Evolutionary conservation across 208 protist genomes (phyloP).

Genomic region (Leishmania lainsoni): DNA sequence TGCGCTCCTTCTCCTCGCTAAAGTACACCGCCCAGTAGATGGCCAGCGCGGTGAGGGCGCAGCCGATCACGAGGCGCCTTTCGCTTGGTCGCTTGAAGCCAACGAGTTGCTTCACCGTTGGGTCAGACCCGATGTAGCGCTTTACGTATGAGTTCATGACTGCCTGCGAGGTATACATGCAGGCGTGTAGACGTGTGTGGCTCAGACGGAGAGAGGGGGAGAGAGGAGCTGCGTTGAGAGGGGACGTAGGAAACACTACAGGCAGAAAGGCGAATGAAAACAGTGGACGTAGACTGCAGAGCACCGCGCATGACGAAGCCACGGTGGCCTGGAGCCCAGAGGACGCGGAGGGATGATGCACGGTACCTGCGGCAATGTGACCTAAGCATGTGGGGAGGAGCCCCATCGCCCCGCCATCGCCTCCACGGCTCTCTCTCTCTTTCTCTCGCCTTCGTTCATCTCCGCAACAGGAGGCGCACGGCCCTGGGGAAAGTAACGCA

Average conservation of each 20-base stretch:
- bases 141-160: slow-evolving; percentile 73
- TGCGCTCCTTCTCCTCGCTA: slow-evolving; percentile 58
- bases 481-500: background rate
- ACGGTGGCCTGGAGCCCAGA: background rate
- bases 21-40: slow-evolving; percentile 61
- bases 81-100: slow-evolving; percentile 60
- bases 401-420: background rate
- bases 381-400: background rate
- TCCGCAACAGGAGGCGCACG: background rate
- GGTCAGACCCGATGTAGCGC: slow-evolving; percentile 47
- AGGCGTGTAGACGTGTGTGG: background rate
- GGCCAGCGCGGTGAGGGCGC: slow-evolving; percentile 30
- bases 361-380: background rate
- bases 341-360: too few relatives aligned
- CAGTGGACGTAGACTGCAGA: background rate
- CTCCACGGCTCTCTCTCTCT: too few relatives aligned
- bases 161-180: background rate
- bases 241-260: background rate
- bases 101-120: slow-evolving; percentile 33
- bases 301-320: background rate
- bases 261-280: background rate
- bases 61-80: slow-evolving; percentile 44
- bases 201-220: background rate
- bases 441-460: too few relatives aligned
- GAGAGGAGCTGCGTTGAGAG: background rate